Percentiles rank a stretch among this genome's conserved stretches.
phyloP scores from a whole-genome alignment of 2,329 filamentous ascomycete species.

The Fusarium succisae region DNA sequence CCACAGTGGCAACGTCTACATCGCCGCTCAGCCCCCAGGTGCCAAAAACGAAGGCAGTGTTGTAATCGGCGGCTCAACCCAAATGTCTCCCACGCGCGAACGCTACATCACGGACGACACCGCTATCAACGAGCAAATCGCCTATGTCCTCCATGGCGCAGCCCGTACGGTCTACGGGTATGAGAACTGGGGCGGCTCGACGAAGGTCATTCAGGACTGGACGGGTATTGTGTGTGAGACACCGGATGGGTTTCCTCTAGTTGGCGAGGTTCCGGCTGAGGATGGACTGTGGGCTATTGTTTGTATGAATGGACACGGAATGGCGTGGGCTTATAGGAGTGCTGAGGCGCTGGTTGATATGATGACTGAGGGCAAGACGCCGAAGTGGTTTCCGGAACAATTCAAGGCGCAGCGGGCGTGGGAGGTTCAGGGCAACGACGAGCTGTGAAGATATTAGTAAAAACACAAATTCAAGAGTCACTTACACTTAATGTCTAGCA shows the following conservation, averaged over 20 bases:
- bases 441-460: background rate
- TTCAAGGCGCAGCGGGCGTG: slow-evolving; percentile 21
- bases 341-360: slow-evolving; percentile 25
- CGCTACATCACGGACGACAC: slow-evolving; percentile 7
- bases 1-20: slow-evolving; percentile 19
- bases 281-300: slow-evolving; percentile 23
- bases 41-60: slow-evolving; percentile 11
- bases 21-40: slow-evolving; percentile 8
- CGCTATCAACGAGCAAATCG: slow-evolving; percentile 18
- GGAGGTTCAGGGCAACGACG: background rate
- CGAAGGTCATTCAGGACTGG: slow-evolving; percentile 20
- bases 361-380: slow-evolving; percentile 23
- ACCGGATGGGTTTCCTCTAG: slow-evolving; percentile 8
- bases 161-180: slow-evolving; percentile 9
- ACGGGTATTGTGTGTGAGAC: slow-evolving; percentile 20
- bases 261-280: slow-evolving; percentile 17
- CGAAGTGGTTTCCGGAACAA: slow-evolving; percentile 23
- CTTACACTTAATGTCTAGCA: background rate
- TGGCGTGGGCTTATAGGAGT: slow-evolving; percentile 26
- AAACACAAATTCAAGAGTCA: background rate
- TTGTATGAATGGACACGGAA: slow-evolving; percentile 24
- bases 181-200: slow-evolving; percentile 18
- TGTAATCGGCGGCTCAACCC: slow-evolving; percentile 7
- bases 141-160: slow-evolving; percentile 3
- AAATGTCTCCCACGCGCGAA: slow-evolving; percentile 19